Evolutionary conservation across 768 basidiomycete genomes (phyloP), one percentile per base, ranked within the genome.

Genomic region (Multifurca ochricompacta): DNA sequence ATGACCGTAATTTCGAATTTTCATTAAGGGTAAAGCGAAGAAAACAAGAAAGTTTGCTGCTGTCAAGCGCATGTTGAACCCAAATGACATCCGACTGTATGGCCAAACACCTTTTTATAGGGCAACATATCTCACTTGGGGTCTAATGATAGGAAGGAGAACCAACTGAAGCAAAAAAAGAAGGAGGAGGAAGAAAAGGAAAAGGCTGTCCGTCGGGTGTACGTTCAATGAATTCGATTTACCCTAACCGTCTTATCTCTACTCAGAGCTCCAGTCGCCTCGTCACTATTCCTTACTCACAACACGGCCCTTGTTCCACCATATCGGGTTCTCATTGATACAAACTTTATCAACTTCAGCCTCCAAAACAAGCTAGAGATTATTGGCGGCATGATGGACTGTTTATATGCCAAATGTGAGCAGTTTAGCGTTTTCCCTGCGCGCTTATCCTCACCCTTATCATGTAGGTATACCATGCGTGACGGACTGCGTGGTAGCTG

Each of bases 371-470:
- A 97, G 69, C 73, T 99, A 60, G 96, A 99, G 68, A 78, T 98
- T 51, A 76, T 97, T 19, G 83, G 85, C 64, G 93, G 90, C n/a
- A 97, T 99, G 96, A 98, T 99, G 96, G 96, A 99, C 66, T 95
- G 92, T 65, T 75, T 98, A 14, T 96, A 91, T 69, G 96, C 96
- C 11, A 98, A 99, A 74, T 97, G 95, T 95, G 61, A 53, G 80
- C 68, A 32, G 36, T 52, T 28, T 18, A 5, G 34, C 35, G 47
- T 61, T 35, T 59, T 40, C 47, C 16, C 50, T 39, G n/a, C n/a
- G n/a, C 40, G 23, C 34, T 62, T 51, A 51, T 45, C 34, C 48
- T 37, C 30, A 48, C 53, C 51, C 18, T 41, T 42, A 34, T 19
- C 28, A 28, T 63, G 7, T 58, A 97, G 95, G 93, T 69, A 97